Evolutionary conservation across 129 eudicot genomes (phyloP), one percentile per base, ranked within the genome.

Genomic region (Chrysanthemum makinoi): DNA sequence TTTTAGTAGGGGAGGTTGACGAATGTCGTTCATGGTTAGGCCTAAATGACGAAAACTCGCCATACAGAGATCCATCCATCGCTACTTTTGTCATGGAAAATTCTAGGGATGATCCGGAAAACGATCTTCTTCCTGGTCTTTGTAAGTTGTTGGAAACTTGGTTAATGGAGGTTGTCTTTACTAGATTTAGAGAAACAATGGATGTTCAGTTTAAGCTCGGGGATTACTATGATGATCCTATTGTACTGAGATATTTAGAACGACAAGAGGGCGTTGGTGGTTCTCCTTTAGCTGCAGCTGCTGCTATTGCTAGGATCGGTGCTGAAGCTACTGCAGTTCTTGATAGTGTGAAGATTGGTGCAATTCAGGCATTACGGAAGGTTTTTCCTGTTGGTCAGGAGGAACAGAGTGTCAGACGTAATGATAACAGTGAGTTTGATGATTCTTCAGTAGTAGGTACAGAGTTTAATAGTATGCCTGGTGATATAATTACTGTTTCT

Each of bases 261-360:
- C 84, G 86, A 72, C 74, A 90, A 11, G 99, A 90, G 81, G 89
- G 94, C 43, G 96, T 60, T 30, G 88, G 91, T 56, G 79, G 97
- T 69, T 95, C 97, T 7, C 91, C 99, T 0, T 78, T 95, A 75
- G 99, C 94, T 28, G 99, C 96, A 9, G 99, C 99, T 0, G 99
- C 96, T 14, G 96, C 99, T 54, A 95, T 95, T 63, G 99, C 85
- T 15, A 82, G 86, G 75, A 87, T 94, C 66, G 96, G 99, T n/a
- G 99, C 96, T 52, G 97, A 82, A 75, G 99, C 99, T 55, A 88
- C 96, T 63, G 99, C 99, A 12, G 97, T 90, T 79, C 87, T 95
- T 26, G 99, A 90, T 66, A 88, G 81, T 63, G 97, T 90, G 50
- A 90, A 86, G 70, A 55, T 55, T 33, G 82, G 93, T 65, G 97